Evolutionary conservation across 192 early-diverging fungal genomes (phyloP).

Genomic region (Coemansia sp.): DNA sequence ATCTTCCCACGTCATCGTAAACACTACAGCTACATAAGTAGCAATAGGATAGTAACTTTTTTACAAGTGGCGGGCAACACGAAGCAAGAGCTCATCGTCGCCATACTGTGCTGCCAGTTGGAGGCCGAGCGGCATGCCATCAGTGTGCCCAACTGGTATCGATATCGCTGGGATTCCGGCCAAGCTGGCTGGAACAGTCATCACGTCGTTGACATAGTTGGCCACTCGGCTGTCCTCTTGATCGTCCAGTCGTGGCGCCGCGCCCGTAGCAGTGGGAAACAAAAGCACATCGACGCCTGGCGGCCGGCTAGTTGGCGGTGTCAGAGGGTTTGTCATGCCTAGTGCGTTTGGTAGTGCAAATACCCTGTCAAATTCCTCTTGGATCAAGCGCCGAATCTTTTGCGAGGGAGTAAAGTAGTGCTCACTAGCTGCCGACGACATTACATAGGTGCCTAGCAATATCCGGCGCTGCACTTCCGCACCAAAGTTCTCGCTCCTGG

Average conservation of each 20-base stretch:
- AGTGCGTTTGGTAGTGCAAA: conserved; percentile 68
- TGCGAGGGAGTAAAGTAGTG: conserved; percentile 82
- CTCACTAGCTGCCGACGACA: conserved; percentile 68
- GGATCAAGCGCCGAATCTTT: conserved; percentile 75
- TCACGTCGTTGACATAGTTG: conserved; percentile 82
- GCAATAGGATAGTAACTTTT: neutral
- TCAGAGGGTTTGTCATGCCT: conserved; percentile 15
- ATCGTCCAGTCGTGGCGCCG: conserved; percentile 64
- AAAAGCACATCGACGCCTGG: conserved; percentile 71
- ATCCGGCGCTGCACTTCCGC: conserved; percentile 81
- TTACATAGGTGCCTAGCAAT: conserved; percentile 82
- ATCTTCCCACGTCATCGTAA: neutral
- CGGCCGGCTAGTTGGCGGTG: neutral
- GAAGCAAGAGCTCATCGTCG: conserved; percentile 61
- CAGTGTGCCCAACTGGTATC: conserved; percentile 58
- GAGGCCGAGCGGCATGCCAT: conserved; percentile 74
- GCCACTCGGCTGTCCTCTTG: conserved; percentile 45
- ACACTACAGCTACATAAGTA: neutral
- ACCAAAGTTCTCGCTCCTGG: conserved; percentile 74
- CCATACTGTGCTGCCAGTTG: conserved; percentile 89
- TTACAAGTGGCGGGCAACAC: conserved; percentile 27
- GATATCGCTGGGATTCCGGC: conserved; percentile 80
- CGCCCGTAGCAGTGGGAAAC: conserved; percentile 75
- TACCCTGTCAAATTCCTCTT: conserved; percentile 73
- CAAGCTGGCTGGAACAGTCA: conserved; percentile 87